Evolutionary conservation across 305 asterid species (phyloP), one percentile per base, ranked within the genome.

Genomic region (Solanum hybrid): DNA sequence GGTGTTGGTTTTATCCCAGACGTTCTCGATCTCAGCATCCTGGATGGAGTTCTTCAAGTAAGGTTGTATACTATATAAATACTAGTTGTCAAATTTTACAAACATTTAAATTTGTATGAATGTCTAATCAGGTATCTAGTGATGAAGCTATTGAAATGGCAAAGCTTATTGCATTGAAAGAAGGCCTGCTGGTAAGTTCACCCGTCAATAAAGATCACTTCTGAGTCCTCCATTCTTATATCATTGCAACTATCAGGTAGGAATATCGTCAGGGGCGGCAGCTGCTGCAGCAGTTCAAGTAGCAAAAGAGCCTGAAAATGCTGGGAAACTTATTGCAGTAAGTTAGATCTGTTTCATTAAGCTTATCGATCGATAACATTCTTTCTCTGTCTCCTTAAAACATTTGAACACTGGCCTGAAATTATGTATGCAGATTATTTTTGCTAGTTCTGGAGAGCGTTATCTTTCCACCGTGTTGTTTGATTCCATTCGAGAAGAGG

Each of bases 241-340:
- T n/a, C 12, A 35, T 14, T n/a, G 8, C 5, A 5, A 33, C 57
- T 74, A 28, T 90, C 87, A 93, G 95, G 91, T 90, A 33, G 95
- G 95, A 40, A 91, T 93, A 57, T 93, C 94, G 10, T 92, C 95
- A 31, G 95, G 95, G 29, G 95, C 93, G 13, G 93, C 92, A 14
- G 93, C 93, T 34, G 95, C 94, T 18, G 93, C 93, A 11, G 93
- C 93, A 75, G 7, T 93, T 26, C 88, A 78, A 87, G 57, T 92
- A 87, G 95, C 93, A 42, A 91, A 46, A 39, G 76, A 89, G 89
- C 92, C 91, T 11, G 95, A 93, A 88, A 91, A 90, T 83, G 93
- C 92, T 64, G 94, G 94, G 86, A 93, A 93, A 88, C 95, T 93
- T 90, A 76, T 93, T 85, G 92, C 88, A 31, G 94, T 93, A 91